Evolutionary conservation across 805 yeast genomes (phyloP).

Genomic region (Ogataea nonfermentans): DNA sequence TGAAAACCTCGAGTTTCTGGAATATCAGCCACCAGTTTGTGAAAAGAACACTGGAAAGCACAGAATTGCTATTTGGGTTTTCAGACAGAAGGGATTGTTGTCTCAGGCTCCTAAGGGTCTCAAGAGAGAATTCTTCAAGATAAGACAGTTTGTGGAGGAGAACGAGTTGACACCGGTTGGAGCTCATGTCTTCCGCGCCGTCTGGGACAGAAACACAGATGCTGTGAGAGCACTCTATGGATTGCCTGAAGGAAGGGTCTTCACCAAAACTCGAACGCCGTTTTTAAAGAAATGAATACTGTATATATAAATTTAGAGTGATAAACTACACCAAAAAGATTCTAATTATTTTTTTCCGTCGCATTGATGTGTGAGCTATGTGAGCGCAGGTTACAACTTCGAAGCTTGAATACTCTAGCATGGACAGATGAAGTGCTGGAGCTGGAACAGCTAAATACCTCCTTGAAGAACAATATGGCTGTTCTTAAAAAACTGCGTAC

Average conservation of each 20-base stretch:
- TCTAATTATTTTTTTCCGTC: slow-evolving; percentile 1
- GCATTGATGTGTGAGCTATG: slow-evolving; percentile 6
- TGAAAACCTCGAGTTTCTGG: slow-evolving; percentile 45
- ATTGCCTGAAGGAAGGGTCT: slow-evolving; percentile 72
- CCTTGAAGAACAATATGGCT: slow-evolving; percentile 78
- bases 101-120: slow-evolving; percentile 23
- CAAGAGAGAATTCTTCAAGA: slow-evolving; percentile 57
- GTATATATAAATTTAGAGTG: slow-evolving; percentile 11
- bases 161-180: slow-evolving; percentile 75
- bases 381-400: slow-evolving; percentile 32
- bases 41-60: slow-evolving; percentile 84
- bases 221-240: slow-evolving; percentile 70
- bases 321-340: slow-evolving; percentile 1
- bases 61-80: slow-evolving; percentile 86
- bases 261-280: slow-evolving; percentile 53
- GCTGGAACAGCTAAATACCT: slow-evolving; percentile 53
- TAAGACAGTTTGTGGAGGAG: slow-evolving; percentile 60
- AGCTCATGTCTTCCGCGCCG: slow-evolving; percentile 87
- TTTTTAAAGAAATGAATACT: background rate
- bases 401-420: slow-evolving; percentile 43
- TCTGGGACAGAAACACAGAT: slow-evolving; percentile 73
- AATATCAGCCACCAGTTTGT: slow-evolving; percentile 80
- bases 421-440: slow-evolving; percentile 51
- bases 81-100: slow-evolving; percentile 55
- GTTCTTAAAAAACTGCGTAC: slow-evolving; percentile 69